Conservation (phyloP, 1,284 basidiomycete genomes). For the Ganoderma lingzhi region DNA sequence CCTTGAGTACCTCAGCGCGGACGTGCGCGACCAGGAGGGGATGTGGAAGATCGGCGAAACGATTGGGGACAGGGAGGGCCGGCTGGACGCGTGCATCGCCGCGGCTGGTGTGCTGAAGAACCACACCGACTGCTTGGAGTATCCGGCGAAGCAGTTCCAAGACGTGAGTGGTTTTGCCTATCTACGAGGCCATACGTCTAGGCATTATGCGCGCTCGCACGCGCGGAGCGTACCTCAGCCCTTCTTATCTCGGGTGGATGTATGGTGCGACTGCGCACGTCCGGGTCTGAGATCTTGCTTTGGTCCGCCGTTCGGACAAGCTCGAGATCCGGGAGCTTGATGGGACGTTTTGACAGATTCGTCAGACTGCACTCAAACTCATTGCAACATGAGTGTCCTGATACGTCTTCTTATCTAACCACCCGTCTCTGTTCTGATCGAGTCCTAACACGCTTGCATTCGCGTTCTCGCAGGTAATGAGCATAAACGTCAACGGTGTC, state of each 20-base stretch:
- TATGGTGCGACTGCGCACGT: neutral
- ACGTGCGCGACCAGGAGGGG: constrained; percentile 67
- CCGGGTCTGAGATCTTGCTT: neutral
- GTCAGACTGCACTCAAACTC: neutral
- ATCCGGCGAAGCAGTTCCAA: constrained; percentile 74
- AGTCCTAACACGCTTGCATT: constrained; percentile 8
- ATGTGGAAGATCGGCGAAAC: constrained; percentile 64
- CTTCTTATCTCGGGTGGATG: neutral
- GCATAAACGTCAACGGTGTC: constrained; percentile 82
- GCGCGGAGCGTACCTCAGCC: neutral
- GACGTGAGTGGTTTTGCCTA: constrained; percentile 51
- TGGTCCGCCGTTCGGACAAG: constrained; percentile 1
- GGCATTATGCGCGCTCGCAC: neutral
- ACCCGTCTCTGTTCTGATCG: neutral
- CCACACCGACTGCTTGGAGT: constrained; percentile 71
- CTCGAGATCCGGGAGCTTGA: neutral
- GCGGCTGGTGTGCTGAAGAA: constrained; percentile 68
- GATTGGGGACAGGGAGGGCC: constrained; percentile 68
- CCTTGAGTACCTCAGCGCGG: constrained; percentile 71
- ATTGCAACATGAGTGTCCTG: neutral
- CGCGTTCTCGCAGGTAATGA: constrained; percentile 58
- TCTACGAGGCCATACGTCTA: neutral
- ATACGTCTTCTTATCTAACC: neutral
- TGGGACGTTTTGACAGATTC: neutral
- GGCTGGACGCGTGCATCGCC: constrained; percentile 79